Conservation (phyloP, 805 yeast genomes). For the Komagataella pseudopastoris region DNA sequence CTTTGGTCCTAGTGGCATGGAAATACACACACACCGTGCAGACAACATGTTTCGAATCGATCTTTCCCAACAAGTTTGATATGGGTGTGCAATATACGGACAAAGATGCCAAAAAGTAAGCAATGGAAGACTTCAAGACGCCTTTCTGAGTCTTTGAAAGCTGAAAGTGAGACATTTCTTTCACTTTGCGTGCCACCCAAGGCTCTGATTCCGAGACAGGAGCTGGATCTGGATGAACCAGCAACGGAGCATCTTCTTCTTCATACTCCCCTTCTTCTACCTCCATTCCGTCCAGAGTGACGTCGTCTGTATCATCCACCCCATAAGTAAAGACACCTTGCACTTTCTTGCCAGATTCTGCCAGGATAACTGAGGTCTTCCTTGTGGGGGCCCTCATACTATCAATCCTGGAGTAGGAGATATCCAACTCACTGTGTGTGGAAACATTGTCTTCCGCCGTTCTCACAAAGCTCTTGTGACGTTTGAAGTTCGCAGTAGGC, state of each 20-base stretch:
- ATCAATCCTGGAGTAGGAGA: not conserved
- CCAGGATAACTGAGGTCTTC: slow-evolving; percentile 25
- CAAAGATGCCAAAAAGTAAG: slow-evolving; percentile 60
- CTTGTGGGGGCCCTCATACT: slow-evolving; percentile 7
- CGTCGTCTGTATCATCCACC: not conserved
- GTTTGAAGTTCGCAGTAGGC: not conserved
- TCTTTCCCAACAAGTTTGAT: slow-evolving; percentile 38
- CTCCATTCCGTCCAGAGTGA: slow-evolving; percentile 9
- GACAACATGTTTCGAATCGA: slow-evolving; percentile 68
- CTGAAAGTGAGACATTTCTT: not conserved
- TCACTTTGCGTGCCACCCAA: not conserved
- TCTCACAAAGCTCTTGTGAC: not conserved
- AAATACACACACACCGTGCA: slow-evolving; percentile 80
- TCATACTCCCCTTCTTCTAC: slow-evolving; percentile 5
- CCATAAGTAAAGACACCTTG: slow-evolving; percentile 13
- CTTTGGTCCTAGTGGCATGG: slow-evolving; percentile 69
- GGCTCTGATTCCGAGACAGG: not conserved
- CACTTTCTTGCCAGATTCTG: slow-evolving; percentile 27
- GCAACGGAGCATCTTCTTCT: slow-evolving; percentile 5
- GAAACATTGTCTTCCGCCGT: not conserved
- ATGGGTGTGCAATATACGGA: slow-evolving; percentile 49
- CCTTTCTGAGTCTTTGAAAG: slow-evolving; percentile 2
- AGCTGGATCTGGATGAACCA: not conserved
- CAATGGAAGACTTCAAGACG: slow-evolving; percentile 56
- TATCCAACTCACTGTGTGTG: not conserved